Evolutionary conservation across 441 rosid species (phyloP).

Genomic region (Arabidopsis hybrid): DNA sequence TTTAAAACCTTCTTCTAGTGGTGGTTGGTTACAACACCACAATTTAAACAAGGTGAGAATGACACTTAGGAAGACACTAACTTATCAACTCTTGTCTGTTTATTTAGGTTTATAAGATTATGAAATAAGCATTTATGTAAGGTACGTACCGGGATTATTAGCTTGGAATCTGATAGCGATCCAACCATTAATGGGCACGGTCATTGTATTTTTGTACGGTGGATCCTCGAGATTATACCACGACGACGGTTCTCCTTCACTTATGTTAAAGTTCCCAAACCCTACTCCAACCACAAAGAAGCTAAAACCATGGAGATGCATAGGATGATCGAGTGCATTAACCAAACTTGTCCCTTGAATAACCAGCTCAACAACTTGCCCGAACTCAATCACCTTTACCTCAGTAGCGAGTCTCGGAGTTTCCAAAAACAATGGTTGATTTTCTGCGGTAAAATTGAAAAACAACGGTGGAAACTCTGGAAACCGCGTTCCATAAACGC

Average conservation of each 20-base stretch:
- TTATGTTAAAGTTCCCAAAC: constrained; percentile 50
- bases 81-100: not conserved
- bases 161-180: constrained; percentile 55
- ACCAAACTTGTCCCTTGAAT: constrained; percentile 54
- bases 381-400: constrained; percentile 45
- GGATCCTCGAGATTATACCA: constrained; percentile 55
- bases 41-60: not conserved
- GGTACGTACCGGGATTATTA: constrained; percentile 54
- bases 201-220: constrained; percentile 51
- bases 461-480: constrained; percentile 46
- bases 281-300: constrained; percentile 60
- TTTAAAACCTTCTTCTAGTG: not conserved
- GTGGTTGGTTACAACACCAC: not conserved
- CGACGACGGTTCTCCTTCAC: constrained; percentile 29
- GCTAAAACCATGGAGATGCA: constrained; percentile 65
- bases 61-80: not conserved
- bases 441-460: constrained; percentile 48
- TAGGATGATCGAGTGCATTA: constrained; percentile 51
- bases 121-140: not conserved
- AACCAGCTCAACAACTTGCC: constrained; percentile 54
- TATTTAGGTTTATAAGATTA: not conserved
- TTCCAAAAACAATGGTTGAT: constrained; percentile 17
- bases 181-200: constrained; percentile 62
- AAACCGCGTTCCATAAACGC: constrained; percentile 45
- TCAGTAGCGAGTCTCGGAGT: constrained; percentile 47